A percentile compares a stretch with the other conserved stretches of the same genome.
Conservation (phyloP, 805 yeast genomes). For the Candida insectorum region DNA sequence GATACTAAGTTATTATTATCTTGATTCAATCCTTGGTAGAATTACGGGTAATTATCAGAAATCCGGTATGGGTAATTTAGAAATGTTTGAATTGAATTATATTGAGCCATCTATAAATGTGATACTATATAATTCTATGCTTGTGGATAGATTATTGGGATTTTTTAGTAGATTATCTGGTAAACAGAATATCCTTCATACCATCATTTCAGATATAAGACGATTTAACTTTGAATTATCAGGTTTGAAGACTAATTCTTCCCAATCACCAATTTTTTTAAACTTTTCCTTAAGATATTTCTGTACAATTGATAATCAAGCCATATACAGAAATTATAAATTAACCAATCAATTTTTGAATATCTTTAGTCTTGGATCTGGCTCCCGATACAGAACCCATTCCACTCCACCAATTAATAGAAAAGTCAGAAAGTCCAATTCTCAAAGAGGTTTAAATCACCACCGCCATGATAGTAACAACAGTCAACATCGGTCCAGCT, state of each 20-base stretch:
- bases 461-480: slow-evolving; percentile 1
- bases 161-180: slow-evolving; percentile 3
- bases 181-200: slow-evolving; percentile 5
- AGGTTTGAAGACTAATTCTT: not conserved
- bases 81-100: slow-evolving; percentile 12
- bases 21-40: slow-evolving; percentile 6
- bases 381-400: not conserved
- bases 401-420: not conserved
- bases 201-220: slow-evolving; percentile 2
- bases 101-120: slow-evolving; percentile 14
- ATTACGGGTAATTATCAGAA: slow-evolving; percentile 2
- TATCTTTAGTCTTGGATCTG: slow-evolving; percentile 2
- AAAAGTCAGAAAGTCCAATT: not conserved
- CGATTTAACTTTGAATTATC: slow-evolving; percentile 9
- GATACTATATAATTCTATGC: slow-evolving; percentile 5
- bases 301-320: slow-evolving; percentile 17
- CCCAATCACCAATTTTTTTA: slow-evolving; percentile 12
- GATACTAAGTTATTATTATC: slow-evolving; percentile 16
- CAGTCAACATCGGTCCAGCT: not conserved
- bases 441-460: not conserved
- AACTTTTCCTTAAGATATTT: slow-evolving; percentile 14
- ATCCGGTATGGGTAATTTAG: slow-evolving; percentile 4
- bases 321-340: slow-evolving; percentile 9
- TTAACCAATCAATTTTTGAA: slow-evolving; percentile 8
- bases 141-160: slow-evolving; percentile 1